Percentiles rank a stretch among this genome's conserved stretches.
phyloP scores from a whole-genome alignment of 2,329 filamentous ascomycete species.

The Trichoderma arundinaceum region DNA sequence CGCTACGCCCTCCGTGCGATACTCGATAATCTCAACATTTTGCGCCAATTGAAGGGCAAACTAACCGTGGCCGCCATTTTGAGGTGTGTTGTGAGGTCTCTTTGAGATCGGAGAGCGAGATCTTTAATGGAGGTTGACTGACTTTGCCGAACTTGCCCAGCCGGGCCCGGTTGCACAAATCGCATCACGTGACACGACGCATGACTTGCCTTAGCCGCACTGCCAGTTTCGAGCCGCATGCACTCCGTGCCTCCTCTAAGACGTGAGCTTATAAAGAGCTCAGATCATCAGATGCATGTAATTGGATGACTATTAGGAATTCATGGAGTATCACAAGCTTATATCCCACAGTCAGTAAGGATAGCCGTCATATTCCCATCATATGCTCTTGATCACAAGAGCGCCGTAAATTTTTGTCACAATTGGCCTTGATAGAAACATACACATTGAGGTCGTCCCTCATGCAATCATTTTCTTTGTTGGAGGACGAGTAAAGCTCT shows the following conservation, averaged over 20 bases:
- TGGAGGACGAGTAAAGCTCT: constrained; percentile 30
- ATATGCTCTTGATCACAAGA: not conserved
- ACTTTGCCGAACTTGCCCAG: constrained; percentile 52
- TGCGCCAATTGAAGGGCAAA: constrained; percentile 46
- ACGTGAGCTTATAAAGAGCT: constrained; percentile 8
- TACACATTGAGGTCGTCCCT: not conserved
- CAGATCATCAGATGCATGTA: not conserved
- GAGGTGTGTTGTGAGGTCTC: constrained; percentile 56
- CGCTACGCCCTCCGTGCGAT: not conserved
- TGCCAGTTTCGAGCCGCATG: not conserved
- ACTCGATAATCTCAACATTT: not conserved
- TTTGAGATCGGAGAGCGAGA: constrained; percentile 56
- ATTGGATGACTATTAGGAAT: not conserved
- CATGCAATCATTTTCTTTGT: constrained; percentile 25
- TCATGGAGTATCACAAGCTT: not conserved
- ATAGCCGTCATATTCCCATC: not conserved
- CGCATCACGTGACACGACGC: constrained; percentile 43
- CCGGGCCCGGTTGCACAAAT: constrained; percentile 39
- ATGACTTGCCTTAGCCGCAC: constrained; percentile 18
- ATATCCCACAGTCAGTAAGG: too few species aligned
- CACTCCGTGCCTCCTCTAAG: not conserved
- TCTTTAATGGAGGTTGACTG: constrained; percentile 52
- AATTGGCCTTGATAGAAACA: not conserved
- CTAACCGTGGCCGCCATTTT: constrained; percentile 72
- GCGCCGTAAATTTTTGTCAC: not conserved